Evolutionary conservation across 169 alveolate species (phyloP), one percentile per base, ranked within the genome.

Genomic region (Nephromyces sp.): DNA sequence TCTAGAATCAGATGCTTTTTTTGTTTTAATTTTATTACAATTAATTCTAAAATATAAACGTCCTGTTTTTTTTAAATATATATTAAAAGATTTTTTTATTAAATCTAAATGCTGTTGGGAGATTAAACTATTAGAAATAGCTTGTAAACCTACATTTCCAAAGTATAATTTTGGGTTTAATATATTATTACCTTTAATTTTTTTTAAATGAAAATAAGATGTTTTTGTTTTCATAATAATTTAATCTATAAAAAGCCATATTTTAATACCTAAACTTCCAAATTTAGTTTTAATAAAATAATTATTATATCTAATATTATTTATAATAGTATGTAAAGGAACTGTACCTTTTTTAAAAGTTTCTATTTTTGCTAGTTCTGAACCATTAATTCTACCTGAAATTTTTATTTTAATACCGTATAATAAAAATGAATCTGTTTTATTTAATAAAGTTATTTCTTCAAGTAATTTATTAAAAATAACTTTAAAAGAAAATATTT

Each of bases 1-100:
- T 68, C 85, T 74, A 62, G 84, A 69, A 31, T 79, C 83, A 72
- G 35, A 76, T 15, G 80, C 71, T 77, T 76, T 77, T 57, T 68
- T 52, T 8, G 84, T 72, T 51, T 32, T 31, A 8, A 68, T 0
- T 8, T 75, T 68, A 43, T 75, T 61, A 22, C 75, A 68, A 52
- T 51, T 24, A 61, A 76, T 63, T 68, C 72, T 76, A 57, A 76
- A n/a, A 66, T 69, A 52, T 27, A 80, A 3, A 64, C 71, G 63
- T 24, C 80, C 72, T 29, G 29, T 35, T 67, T 76, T 8, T 75
- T 68, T 32, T 8, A 76, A 31, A 1, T 67, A 75, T 79, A 70
- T 79, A 33, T 70, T 57, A 52, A 80, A 68, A 65, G 25, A 34
- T 77, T 66, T 51, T 75, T 81, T 80, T 24, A 62, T 28, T 53